Base-by-base conservation (phyloP, 805 yeast species). In the Starmerella apicola region DNA sequence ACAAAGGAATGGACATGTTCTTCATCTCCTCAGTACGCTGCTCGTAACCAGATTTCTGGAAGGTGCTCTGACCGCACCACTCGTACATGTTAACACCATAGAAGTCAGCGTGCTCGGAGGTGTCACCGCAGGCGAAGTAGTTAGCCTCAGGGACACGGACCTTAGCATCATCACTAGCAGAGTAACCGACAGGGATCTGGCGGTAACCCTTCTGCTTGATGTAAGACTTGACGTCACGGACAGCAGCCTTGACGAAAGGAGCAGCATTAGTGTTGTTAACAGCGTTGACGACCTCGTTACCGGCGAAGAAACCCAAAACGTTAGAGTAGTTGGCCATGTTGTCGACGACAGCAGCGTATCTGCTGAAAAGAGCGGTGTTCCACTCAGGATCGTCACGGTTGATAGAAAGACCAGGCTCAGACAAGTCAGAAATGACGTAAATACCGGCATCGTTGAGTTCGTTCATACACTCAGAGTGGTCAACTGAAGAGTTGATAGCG, bases 211-310 rank as follows among this genome's bases (percentile, higher is more conserved):
- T 65, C 41, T 64, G 68, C 39, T 65, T 61, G 51, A 91, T 81
- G 63, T 91, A 85, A 15, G 68, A 55, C 63, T 82, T 86, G 56
- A 72, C 71, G 59, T 88, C 98, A 62, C 98, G 78, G 46, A 91
- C 71, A 15, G 97, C 95, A 23, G 97, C 95, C 69, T 88, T 91
- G 42, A 91, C 94, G 61, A 77, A 88, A 1, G 96, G 84, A 22
- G 96, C 85, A 24, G 96, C 82, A 51, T 76, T 78, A 12, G 96
- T 81, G 62, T 83, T 86, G 36, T 84, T 65, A 49, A 45, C 41
- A 56, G 82, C 84, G 62, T 86, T 88, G 44, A 88, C 75, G 39
- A 91, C 97, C 70, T 88, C 98, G 63, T 91, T 91, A 46, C 97
- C 98, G 22, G 97, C 97, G 63, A 88, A 86, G 71, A 83, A 86